Evolutionary conservation across 768 basidiomycete genomes (phyloP).

Genomic region (Cyathus striatus): DNA sequence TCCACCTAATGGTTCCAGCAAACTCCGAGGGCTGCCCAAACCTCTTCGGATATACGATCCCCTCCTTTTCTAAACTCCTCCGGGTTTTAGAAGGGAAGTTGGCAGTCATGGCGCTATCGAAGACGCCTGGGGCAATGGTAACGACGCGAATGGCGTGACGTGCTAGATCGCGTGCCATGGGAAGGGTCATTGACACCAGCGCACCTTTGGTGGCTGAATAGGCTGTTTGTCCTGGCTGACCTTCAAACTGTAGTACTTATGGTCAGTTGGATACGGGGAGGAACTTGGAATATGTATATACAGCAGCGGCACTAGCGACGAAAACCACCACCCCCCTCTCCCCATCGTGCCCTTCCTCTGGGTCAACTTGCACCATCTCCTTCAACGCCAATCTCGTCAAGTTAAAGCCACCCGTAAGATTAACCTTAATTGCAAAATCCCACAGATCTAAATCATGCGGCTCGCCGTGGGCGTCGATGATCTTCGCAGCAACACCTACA

Average conservation of each 20-base stretch:
- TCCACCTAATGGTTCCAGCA: constrained; percentile 43
- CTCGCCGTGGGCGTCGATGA: constrained; percentile 39
- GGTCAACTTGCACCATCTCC: constrained; percentile 40
- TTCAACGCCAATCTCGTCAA: constrained; percentile 48
- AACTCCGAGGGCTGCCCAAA: constrained; percentile 47
- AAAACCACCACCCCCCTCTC: constrained; percentile 58
- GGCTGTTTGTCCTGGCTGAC: constrained; percentile 52
- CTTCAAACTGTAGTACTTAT: constrained; percentile 38
- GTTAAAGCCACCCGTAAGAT: constrained; percentile 57
- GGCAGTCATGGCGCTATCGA: constrained; percentile 40
- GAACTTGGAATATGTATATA: constrained; percentile 15
- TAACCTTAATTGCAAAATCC: constrained; percentile 47
- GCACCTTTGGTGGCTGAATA: constrained; percentile 57
- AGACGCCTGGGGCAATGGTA: constrained; percentile 51
- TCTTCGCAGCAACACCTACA: constrained; percentile 38
- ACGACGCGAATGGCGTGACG: constrained; percentile 49
- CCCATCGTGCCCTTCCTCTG: constrained; percentile 41
- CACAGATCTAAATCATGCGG: constrained; percentile 47
- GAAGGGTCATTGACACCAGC: constrained; percentile 50
- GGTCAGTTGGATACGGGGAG: background rate
- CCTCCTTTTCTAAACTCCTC: constrained; percentile 31
- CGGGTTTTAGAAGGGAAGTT: constrained; percentile 29
- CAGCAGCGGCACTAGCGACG: constrained; percentile 51
- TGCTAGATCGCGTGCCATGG: constrained; percentile 55
- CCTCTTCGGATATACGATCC: constrained; percentile 37